Base-by-base conservation (phyloP, 371 early-diverging fungal genomes). In the Funneliformis caledonium region DNA sequence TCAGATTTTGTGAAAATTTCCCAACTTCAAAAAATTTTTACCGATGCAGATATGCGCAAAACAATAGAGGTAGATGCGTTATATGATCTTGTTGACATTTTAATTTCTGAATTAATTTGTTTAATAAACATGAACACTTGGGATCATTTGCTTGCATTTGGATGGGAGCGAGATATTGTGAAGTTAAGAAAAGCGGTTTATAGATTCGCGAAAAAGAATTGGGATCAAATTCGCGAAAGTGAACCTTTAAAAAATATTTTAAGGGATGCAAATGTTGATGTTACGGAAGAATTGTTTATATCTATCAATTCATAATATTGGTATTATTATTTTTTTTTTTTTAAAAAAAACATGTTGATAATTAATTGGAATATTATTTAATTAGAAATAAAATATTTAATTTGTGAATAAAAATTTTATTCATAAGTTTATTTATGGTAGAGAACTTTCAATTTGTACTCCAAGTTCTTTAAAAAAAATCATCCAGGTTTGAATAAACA, bases 31-130 rank as follows among this genome's bases (percentile, higher is more conserved):
- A 75, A 75, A 59, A 14, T 75, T 12, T 75, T 59, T 61, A 75
- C 7, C 16, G 76, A 75, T 59, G 76, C 60, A 56, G 75, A 74
- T 12, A 59, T 74, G 60, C 75, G 75, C 9, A 74, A 74, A 59
- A 75, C 76, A 33, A 52, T 59, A 37, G 42, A 75, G 14, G 45
- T 75, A 6, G 76, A 59, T 37, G 76, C 59, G 22, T 45, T 75
- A 31, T 59, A 75, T 43, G 76, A 75, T 37, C 47, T 75, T 19
- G 33, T 59, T n/a, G 76, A 75, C 1, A 37, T 75, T 31, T 19
- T 75, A 22, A 42, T 75, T 33, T 37, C 76, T 12, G 37, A 60
- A 43, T 10, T 75, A 59, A 22, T 48, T 26, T 11, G 59, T 14
- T 75, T 75, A 14, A 75, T 75, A 8, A 61, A 75, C 22, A 37